Percentiles rank a stretch among this genome's conserved stretches.
Evolutionary conservation across 306 rosid species (phyloP).

Genomic region (Lathyrus oleraceus): DNA sequence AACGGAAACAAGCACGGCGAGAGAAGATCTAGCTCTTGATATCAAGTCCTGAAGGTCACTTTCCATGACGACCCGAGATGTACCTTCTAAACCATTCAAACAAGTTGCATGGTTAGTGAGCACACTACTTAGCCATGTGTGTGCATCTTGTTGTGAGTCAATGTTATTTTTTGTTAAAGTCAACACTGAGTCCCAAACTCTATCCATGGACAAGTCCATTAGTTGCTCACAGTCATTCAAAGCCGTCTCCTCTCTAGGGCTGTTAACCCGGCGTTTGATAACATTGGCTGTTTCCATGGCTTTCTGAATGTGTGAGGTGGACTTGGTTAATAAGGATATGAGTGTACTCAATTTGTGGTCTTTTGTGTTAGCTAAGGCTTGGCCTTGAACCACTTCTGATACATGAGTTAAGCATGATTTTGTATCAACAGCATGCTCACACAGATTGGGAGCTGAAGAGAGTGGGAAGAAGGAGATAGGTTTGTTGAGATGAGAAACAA

Average conservation of each 20-base stretch:
- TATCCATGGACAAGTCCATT: constrained; percentile 49
- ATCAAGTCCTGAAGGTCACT: constrained; percentile 46
- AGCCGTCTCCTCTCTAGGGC: constrained; percentile 42
- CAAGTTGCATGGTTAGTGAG: constrained; percentile 77
- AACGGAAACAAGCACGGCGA: constrained; percentile 51
- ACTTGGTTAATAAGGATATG: constrained; percentile 39
- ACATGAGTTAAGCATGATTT: constrained; percentile 50
- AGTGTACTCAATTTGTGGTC: constrained; percentile 30
- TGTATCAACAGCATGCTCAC: constrained; percentile 45
- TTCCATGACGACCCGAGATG: constrained; percentile 32
- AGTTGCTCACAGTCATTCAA: constrained; percentile 56
- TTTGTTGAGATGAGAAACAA: constrained; percentile 38
- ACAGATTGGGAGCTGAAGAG: constrained; percentile 16
- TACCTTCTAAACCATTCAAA: constrained; percentile 57
- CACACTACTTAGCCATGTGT: constrained; percentile 67
- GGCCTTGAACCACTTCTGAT: constrained; percentile 33
- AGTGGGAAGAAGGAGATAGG: constrained; percentile 31
- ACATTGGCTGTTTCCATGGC: constrained; percentile 30
- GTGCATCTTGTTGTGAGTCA: constrained; percentile 48
- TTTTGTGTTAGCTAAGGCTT: neutral
- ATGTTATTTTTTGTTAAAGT: constrained; percentile 36
- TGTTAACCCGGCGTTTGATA: constrained; percentile 37
- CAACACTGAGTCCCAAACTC: constrained; percentile 47
- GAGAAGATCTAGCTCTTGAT: constrained; percentile 48
- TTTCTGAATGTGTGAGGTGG: constrained; percentile 41